Evolutionary conservation across 2,329 filamentous ascomycete species (phyloP).

Genomic region (Colletotrichum brevisporum): DNA sequence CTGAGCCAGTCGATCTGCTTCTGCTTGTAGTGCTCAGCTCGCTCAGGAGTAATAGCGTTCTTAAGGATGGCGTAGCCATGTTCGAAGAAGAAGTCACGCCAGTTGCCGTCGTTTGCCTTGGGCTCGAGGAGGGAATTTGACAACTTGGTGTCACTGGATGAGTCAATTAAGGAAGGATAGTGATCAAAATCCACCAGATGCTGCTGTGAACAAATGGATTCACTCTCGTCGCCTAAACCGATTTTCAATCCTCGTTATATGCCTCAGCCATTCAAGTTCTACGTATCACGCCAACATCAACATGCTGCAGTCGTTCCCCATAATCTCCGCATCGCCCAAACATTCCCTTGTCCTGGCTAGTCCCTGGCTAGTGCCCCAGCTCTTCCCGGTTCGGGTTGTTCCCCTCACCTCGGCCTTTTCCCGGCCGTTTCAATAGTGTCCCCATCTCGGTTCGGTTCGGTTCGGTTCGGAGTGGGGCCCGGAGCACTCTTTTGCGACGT

Average conservation of each 20-base stretch:
- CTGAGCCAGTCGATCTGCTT: conserved; percentile 60
- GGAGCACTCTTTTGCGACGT: neutral
- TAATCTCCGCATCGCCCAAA: neutral
- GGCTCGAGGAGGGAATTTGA: conserved; percentile 18
- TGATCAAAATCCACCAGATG: too few relatives aligned
- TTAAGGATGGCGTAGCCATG: conserved; percentile 60
- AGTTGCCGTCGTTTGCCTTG: conserved; percentile 42
- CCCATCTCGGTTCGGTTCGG: conserved; percentile 25
- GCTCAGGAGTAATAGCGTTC: conserved; percentile 53
- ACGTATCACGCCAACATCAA: too few relatives aligned
- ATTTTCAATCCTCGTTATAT: neutral
- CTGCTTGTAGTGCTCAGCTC: conserved; percentile 55
- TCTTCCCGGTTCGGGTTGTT: conserved; percentile 9
- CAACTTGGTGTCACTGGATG: neutral
- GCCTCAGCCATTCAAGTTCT: neutral
- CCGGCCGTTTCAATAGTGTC: neutral
- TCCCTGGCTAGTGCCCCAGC: neutral
- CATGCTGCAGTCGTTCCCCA: neutral
- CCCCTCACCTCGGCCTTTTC: neutral
- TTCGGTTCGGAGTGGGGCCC: neutral
- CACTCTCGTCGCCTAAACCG: neutral
- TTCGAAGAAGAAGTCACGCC: conserved; percentile 59
- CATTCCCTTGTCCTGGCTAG: neutral
- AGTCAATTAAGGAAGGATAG: too few relatives aligned
- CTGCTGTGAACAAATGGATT: too few relatives aligned